Evolutionary conservation across 371 early-diverging fungal genomes (phyloP).

Genomic region (Zychaea mexicana): DNA sequence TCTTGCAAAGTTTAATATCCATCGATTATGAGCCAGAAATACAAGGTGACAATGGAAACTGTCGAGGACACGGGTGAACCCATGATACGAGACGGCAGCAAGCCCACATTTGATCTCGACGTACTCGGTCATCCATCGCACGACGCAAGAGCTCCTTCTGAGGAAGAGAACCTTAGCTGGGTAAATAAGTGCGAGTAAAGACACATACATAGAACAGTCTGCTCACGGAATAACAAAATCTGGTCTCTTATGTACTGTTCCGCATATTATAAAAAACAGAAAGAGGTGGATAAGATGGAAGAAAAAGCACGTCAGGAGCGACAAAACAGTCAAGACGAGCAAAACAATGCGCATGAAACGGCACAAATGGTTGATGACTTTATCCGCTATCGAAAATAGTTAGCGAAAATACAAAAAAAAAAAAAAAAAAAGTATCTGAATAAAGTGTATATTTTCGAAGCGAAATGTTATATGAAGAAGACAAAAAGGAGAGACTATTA

Average conservation of each 20-base stretch:
- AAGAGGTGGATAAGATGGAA: conserved; percentile 10
- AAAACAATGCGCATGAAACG: conserved; percentile 11
- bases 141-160: neutral
- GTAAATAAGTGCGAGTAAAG: no score
- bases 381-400: neutral
- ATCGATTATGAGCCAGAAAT: neutral
- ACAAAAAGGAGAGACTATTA: no score
- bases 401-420: neutral
- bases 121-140: neutral
- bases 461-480: no score
- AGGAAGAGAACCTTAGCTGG: conserved; percentile 4
- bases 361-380: conserved; percentile 13
- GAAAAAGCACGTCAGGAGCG: conserved; percentile 12
- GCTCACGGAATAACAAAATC: no score
- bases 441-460: neutral
- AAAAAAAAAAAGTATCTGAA: neutral
- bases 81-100: neutral
- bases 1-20: neutral
- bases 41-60: conserved; percentile 8
- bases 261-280: neutral
- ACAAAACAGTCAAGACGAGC: neutral
- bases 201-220: no score
- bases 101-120: neutral
- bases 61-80: conserved; percentile 6
- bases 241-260: no score